phyloP scores from a whole-genome alignment of 139 green algal genomes.

The Picochlorum costavermella region DNA sequence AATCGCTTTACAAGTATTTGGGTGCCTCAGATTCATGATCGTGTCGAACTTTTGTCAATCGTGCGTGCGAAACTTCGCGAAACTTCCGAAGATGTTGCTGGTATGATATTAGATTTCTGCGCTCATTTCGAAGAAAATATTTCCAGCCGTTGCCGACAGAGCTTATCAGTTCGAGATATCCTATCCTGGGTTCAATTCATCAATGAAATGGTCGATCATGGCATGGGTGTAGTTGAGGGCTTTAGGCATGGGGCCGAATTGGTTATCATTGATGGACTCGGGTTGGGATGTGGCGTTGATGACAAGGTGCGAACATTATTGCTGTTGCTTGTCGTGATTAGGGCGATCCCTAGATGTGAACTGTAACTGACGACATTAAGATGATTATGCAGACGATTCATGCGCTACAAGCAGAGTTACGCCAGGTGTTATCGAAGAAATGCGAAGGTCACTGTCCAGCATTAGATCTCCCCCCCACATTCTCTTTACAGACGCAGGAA shows the following conservation, averaged over 20 bases:
- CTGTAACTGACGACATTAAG: neutral
- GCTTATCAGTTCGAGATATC: slow-evolving; percentile 83
- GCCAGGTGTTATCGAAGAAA: no score
- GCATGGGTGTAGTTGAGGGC: slow-evolving; percentile 29
- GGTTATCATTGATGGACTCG: slow-evolving; percentile 87
- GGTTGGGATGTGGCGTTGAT: slow-evolving; percentile 65
- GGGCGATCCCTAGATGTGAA: slow-evolving; percentile 8
- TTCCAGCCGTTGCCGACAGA: slow-evolving; percentile 20
- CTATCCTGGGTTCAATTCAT: slow-evolving; percentile 85
- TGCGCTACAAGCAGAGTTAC: no score
- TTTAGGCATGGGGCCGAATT: slow-evolving; percentile 86
- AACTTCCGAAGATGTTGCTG: no score
- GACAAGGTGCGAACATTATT: slow-evolving; percentile 40
- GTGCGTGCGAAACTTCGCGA: slow-evolving; percentile 36
- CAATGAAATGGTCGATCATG: slow-evolving; percentile 31
- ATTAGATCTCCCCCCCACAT: no score
- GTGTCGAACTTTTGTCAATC: slow-evolving; percentile 62
- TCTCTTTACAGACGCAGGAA: neutral
- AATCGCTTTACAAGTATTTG: slow-evolving; percentile 93
- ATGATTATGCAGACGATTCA: no score
- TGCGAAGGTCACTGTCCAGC: no score
- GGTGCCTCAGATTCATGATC: slow-evolving; percentile 63
- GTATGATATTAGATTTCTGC: slow-evolving; percentile 75
- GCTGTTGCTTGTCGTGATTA: slow-evolving; percentile 36
- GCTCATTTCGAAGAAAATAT: slow-evolving; percentile 43